Evolutionary conservation across 768 basidiomycete genomes (phyloP).

Genomic region (Mrakia blollopis): DNA sequence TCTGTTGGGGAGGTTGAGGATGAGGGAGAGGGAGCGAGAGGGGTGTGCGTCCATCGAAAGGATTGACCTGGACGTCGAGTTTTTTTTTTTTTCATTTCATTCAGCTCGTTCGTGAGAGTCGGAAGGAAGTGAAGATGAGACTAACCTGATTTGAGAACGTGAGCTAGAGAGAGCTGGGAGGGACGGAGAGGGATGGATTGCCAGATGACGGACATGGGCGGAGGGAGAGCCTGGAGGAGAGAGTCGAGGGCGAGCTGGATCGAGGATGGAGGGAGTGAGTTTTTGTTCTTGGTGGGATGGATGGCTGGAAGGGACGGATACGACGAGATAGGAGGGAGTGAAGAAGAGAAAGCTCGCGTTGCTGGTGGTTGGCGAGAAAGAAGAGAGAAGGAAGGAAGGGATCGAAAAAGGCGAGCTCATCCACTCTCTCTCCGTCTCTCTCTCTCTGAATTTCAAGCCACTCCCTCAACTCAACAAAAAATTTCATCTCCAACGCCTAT

Average conservation of each 20-base stretch:
- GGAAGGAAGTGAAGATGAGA: constrained; percentile 56
- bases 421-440: too few species aligned
- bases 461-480: too few species aligned
- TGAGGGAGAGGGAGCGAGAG: neutral
- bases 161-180: constrained; percentile 68
- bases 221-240: neutral
- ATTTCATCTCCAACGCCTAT: too few species aligned
- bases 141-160: constrained; percentile 76
- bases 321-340: too few species aligned
- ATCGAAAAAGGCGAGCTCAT: neutral
- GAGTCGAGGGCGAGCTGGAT: neutral
- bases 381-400: neutral
- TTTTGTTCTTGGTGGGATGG: too few species aligned
- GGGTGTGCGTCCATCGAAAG: constrained; percentile 27
- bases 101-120: constrained; percentile 39
- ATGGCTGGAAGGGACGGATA: too few species aligned
- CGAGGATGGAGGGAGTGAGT: too few species aligned
- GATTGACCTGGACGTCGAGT: constrained; percentile 17
- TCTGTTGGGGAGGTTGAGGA: constrained; percentile 32
- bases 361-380: neutral
- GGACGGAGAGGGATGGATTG: constrained; percentile 57
- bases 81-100: too few species aligned
- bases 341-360: too few species aligned
- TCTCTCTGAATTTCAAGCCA: too few species aligned
- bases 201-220: constrained; percentile 15